A percentile compares a stretch with the other conserved stretches of the same genome.
Conservation (phyloP, 495 filamentous ascomycete genomes). For the Cudoniella acicularis region DNA sequence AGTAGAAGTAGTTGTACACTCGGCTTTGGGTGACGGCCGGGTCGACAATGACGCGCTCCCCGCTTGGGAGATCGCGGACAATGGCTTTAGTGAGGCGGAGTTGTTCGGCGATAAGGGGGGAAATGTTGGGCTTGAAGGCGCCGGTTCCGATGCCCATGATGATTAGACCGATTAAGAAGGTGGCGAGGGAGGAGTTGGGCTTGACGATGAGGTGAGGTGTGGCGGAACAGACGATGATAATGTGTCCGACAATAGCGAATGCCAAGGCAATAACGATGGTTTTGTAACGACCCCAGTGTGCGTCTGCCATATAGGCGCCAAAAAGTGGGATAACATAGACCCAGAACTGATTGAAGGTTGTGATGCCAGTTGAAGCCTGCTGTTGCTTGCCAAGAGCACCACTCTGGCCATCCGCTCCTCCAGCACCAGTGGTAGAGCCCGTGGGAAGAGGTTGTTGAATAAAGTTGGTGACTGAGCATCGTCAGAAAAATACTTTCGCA, state of each 20-base stretch:
- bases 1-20: conserved; percentile 64
- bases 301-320: conserved; percentile 70
- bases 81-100: conserved; percentile 37
- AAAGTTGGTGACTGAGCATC: conserved; percentile 53
- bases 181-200: conserved; percentile 47
- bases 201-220: conserved; percentile 57
- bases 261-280: conserved; percentile 58
- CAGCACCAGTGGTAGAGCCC: conserved; percentile 57
- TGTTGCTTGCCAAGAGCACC: conserved; percentile 69
- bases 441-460: conserved; percentile 61
- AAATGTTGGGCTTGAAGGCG: conserved; percentile 62
- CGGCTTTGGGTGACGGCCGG: conserved; percentile 57
- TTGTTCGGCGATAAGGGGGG: conserved; percentile 58
- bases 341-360: conserved; percentile 73
- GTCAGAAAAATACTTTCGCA: neutral
- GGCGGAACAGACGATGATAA: conserved; percentile 60
- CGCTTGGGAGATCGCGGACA: conserved; percentile 44
- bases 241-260: conserved; percentile 60
- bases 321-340: conserved; percentile 60
- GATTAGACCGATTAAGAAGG: conserved; percentile 61
- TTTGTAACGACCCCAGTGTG: conserved; percentile 65
- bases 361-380: conserved; percentile 59
- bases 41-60: conserved; percentile 67
- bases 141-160: conserved; percentile 65
- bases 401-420: conserved; percentile 36